phyloP scores from a whole-genome alignment of 805 yeast genomes.

The Candida tallmaniae region DNA sequence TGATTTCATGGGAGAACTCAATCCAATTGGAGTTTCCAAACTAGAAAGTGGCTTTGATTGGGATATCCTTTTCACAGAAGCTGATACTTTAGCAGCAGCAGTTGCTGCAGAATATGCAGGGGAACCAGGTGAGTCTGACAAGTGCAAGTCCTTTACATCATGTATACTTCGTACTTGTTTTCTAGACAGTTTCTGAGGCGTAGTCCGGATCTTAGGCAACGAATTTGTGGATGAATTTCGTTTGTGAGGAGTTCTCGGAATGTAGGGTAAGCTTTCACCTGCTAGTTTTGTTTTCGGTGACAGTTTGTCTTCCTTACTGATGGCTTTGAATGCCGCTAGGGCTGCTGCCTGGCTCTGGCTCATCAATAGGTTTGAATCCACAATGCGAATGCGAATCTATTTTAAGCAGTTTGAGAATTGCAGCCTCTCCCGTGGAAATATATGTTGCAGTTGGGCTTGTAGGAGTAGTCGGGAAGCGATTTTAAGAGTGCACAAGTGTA shows the following conservation, averaged over 20 bases:
- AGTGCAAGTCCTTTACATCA: conserved; percentile 9
- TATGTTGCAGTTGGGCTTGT: no score
- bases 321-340: conserved; percentile 37
- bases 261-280: conserved; percentile 2
- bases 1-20: no score
- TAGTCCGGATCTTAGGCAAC: conserved; percentile 6
- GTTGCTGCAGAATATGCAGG: conserved; percentile 2
- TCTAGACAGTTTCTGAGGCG: background rate
- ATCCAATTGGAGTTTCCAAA: no score
- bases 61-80: no score
- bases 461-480: no score
- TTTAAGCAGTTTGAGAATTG: background rate
- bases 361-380: background rate
- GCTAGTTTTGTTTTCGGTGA: background rate
- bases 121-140: background rate
- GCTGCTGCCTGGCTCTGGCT: conserved; percentile 38
- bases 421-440: background rate
- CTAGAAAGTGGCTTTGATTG: no score
- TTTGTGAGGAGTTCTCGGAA: conserved; percentile 6
- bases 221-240: conserved; percentile 6
- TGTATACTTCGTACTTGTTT: conserved; percentile 5
- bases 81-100: background rate
- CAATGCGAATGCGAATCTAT: background rate
- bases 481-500: no score
- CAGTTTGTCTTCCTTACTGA: background rate